These are phyloP conservation scores for Mortierella sp. DNA, from an alignment of 371 early-diverging fungal species.

Conservation along the genomic window DNA sequence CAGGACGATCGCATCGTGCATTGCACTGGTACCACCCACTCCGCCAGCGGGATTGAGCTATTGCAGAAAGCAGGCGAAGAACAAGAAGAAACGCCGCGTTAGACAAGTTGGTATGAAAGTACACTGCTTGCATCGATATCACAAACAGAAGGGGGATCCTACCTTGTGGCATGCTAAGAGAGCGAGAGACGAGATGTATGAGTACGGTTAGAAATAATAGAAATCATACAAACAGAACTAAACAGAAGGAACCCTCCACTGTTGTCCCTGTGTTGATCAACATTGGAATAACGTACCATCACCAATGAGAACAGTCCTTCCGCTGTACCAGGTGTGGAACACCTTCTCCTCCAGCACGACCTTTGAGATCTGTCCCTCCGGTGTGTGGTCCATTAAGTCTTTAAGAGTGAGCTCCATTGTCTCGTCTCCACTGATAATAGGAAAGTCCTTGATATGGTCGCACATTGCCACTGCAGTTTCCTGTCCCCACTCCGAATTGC, in stretches of 20 bases:
- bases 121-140: no score
- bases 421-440: slow-evolving; percentile 2
- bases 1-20: slow-evolving; percentile 9
- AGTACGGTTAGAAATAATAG: not conserved
- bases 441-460: slow-evolving; percentile 33
- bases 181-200: not conserved
- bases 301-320: slow-evolving; percentile 21
- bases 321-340: slow-evolving; percentile 25
- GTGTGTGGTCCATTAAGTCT: slow-evolving; percentile 20
- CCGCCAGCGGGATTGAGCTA: not conserved
- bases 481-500: not conserved
- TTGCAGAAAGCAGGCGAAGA: no score
- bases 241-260: not conserved
- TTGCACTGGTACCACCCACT: not conserved
- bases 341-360: slow-evolving; percentile 29
- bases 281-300: slow-evolving; percentile 12
- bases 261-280: no score
- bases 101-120: no score
- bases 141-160: no score
- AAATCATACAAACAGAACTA: no score
- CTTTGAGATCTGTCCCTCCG: slow-evolving; percentile 12
- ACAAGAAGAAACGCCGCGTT: no score
- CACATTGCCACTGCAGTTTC: slow-evolving; percentile 41
- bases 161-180: not conserved
- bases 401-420: not conserved